phyloP scores from a whole-genome alignment of 78 protist genomes.

The Dictyostelium purpureum region DNA sequence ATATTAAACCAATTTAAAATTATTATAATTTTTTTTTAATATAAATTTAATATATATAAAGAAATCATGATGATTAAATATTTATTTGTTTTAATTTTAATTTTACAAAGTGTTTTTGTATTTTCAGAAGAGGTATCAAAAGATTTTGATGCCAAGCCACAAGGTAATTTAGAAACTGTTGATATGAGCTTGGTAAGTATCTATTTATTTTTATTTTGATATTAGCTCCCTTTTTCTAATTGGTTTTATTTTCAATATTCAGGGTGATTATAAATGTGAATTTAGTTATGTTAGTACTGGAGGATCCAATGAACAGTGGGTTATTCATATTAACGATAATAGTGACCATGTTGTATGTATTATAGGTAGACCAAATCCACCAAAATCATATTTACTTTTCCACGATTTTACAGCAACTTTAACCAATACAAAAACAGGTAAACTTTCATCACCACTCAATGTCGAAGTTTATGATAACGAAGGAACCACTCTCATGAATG shows the following conservation, averaged over 20 bases:
- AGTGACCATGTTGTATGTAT: background rate
- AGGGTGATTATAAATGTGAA: slow-evolving; percentile 15
- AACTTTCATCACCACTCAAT: background rate
- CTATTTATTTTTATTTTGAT: background rate
- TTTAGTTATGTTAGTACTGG: slow-evolving; percentile 20
- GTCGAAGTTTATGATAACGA: slow-evolving; percentile 12
- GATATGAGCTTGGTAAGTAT: background rate
- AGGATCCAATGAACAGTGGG: slow-evolving; percentile 53
- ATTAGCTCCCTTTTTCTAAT: background rate
- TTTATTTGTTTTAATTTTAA: no score
- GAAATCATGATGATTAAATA: no score
- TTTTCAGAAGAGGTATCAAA: background rate
- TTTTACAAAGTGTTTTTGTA: no score
- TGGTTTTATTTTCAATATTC: background rate
- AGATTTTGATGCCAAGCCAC: slow-evolving; percentile 25
- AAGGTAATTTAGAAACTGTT: slow-evolving; percentile 25
- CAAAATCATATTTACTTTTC: slow-evolving; percentile 26
- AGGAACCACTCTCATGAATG: background rate
- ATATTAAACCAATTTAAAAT: no score
- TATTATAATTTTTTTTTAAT: no score
- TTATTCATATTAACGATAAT: background rate
- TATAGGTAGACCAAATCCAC: slow-evolving; percentile 46
- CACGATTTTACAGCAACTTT: slow-evolving; percentile 15
- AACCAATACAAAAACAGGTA: background rate
- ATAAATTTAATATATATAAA: no score